Evolutionary conservation across 441 rosid genomes (phyloP), one percentile per base, ranked within the genome.

Genomic region (Flueggea neowawraea): DNA sequence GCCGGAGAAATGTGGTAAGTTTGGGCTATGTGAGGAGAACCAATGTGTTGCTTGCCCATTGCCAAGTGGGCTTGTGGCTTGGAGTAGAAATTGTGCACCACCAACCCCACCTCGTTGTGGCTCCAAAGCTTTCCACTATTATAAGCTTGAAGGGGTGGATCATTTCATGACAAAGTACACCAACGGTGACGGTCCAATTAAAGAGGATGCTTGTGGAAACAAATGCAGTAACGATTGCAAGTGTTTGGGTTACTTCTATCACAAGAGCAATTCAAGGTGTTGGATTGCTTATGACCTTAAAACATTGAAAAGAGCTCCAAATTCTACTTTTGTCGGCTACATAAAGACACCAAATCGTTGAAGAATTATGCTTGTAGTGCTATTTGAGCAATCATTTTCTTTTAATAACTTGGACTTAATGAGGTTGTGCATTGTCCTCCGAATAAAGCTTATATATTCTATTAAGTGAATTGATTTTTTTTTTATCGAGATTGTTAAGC

Each of bases 31-130:
- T 52, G 79, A 79, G 31, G 78, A 80, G 28, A 76, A 76, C 58
- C 89, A 84, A 62, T 86, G 93, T 11, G 82, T 81, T 48, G 89
- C 83, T 10, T 89, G 88, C 70, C 85, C 89, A n/a, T 67, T 64
- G 0, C 66, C 82, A 32, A 68, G 48, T 4, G 89, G 86, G 6
- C 60, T 82, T 3, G 33, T 73, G 60, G 86, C 89, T 4, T 86
- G 89, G 89, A 85, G 78, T 67, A 73, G 65, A 67, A 53, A 55
- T 14, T 84, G 91, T 52, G 58, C 59, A 14, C 61, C 74, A 0
- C 41, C 76, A 17, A 80, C 69, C 43, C 31, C 28, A 12, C 15
- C 17, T 12, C 17, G 16, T 4, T 58, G 67, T 14, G 61, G 55
- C 4, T 8, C 70, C 1, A 75, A 65, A 41, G 73, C 73, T 45